phyloP scores from a whole-genome alignment of 2,329 filamentous ascomycete species.

The Xylaria hypoxylon region DNA sequence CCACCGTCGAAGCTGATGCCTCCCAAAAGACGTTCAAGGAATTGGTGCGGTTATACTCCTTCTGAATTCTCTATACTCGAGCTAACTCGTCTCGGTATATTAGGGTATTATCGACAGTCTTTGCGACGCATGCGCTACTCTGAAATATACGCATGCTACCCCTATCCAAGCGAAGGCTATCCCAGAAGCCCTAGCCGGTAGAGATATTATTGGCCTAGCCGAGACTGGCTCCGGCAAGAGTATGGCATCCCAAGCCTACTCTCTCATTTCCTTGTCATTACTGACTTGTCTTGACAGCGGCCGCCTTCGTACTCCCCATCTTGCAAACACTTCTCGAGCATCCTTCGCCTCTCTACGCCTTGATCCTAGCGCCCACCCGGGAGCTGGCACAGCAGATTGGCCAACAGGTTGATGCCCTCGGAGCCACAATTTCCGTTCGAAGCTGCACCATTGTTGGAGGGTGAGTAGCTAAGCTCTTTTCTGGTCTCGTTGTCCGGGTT shows the following conservation, averaged over 20 bases:
- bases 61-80: neutral
- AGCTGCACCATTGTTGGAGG: conserved; percentile 90
- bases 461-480: conserved; percentile 15
- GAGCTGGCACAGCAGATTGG: conserved; percentile 94
- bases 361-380: conserved; percentile 91
- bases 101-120: conserved; percentile 86
- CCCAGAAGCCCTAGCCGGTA: conserved; percentile 79
- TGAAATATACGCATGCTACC: conserved; percentile 88
- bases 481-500: neutral
- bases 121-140: conserved; percentile 84
- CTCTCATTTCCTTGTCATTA: neutral
- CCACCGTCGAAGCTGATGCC: conserved; percentile 42
- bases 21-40: conserved; percentile 74
- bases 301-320: conserved; percentile 92
- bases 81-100: conserved; percentile 13
- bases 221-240: conserved; percentile 93
- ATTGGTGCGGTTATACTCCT: conserved; percentile 68
- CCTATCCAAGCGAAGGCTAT: conserved; percentile 90
- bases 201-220: conserved; percentile 92
- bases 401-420: conserved; percentile 87
- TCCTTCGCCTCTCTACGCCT: conserved; percentile 85
- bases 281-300: conserved; percentile 64
- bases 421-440: conserved; percentile 86
- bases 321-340: conserved; percentile 90
- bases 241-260: conserved; percentile 10